Evolutionary conservation across 768 basidiomycete genomes (phyloP), one percentile per base, ranked within the genome.

Genomic region (Sporobolomyces phaffii): DNA sequence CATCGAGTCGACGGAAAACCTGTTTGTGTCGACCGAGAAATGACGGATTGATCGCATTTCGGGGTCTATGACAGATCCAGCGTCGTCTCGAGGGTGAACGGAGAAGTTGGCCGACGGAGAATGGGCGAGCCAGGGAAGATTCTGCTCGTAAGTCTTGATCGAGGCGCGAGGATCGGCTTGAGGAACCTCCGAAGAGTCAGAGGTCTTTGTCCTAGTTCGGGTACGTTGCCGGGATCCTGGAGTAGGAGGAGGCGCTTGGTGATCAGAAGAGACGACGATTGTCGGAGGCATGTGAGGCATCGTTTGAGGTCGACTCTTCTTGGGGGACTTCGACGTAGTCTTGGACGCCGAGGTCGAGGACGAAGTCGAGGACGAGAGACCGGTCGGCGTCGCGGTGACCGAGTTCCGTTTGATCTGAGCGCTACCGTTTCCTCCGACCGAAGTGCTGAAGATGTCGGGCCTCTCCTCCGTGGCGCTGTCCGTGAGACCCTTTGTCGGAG

Each of bases 251-350:
- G n/a, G n/a, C n/a, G 28, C 28, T 5, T 51, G 49, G 24, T 49
- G 57, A 50, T 65, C 56, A 18, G 57, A 45, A 10, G 64, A 65
- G 31, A 65, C 64, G 50, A 65, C 49, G 50, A 65, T 65, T 26
- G 49, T 57, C n/a, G 64, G 64, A 28, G 59, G 59, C 17, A 60
- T 24, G 18, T 60, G 47, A 28, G 64, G 64, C 64, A 65, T 65
- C 13, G 64, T 65, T 34, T 58, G 54, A 14, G 64, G 64, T 4
- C 64, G 64, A 10, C 24, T 22, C 57, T 65, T 65, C 50, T 40
- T 51, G 10, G 48, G 44, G 3, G 58, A 45, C 18, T 29, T 44
- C 17, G 60, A 51, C 22, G 34, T 50, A 34, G 14, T 40, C 11
- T 48, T 56, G 34, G 57, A 51, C n/a, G n/a, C n/a, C n/a, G n/a